A percentile compares a stretch with the other conserved stretches of the same genome.
phyloP scores from a whole-genome alignment of 495 filamentous ascomycete genomes.

The Trypethelium eluteriae region DNA sequence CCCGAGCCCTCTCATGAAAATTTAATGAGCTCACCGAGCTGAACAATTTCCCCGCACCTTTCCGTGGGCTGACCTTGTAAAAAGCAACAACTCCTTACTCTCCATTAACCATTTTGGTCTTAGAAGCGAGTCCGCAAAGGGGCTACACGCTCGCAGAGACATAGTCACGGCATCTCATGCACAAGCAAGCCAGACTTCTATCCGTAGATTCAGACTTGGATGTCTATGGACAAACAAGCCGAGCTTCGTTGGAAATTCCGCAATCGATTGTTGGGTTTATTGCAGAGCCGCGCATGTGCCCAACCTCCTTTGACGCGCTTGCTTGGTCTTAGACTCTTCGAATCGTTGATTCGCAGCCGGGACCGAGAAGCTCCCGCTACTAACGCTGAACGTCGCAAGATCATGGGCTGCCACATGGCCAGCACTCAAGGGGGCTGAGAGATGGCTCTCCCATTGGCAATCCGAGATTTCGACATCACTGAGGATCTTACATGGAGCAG shows the following conservation, averaged over 20 bases:
- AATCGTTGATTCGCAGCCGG: neutral
- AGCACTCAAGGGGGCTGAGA: neutral
- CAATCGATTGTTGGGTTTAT: neutral
- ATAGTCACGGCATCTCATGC: neutral
- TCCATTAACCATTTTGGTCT: neutral
- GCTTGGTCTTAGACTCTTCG: neutral
- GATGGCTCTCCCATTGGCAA: conserved; percentile 3
- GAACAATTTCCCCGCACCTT: conserved; percentile 5
- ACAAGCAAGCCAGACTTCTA: neutral
- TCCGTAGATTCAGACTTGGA: neutral
- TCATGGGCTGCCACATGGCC: conserved; percentile 6
- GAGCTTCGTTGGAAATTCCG: neutral
- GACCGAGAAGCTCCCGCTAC: neutral
- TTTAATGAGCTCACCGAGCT: neutral
- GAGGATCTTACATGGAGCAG: neutral
- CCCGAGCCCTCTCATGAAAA: neutral
- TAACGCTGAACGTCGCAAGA: conserved; percentile 3
- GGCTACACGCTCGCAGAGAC: neutral
- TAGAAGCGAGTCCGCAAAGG: neutral
- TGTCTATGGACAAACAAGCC: neutral
- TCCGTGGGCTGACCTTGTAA: neutral
- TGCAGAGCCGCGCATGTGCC: neutral
- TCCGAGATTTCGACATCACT: neutral
- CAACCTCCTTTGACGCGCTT: neutral
- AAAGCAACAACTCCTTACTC: neutral